Evolutionary conservation across 257 asterid species (phyloP).

Genomic region (Ophiorrhiza pumila): DNA sequence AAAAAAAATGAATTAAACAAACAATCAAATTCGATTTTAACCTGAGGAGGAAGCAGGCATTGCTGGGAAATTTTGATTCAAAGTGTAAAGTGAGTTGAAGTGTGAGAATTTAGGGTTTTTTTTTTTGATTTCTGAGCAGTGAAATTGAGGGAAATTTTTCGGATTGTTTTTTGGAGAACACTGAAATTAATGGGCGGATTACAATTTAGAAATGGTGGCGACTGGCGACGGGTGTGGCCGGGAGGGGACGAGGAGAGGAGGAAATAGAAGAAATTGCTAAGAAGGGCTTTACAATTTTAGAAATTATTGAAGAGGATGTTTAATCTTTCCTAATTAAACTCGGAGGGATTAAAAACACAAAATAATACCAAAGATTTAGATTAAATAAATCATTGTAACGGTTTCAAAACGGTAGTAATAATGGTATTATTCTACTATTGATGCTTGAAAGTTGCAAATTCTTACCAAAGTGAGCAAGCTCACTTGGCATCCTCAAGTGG

Average conservation of each 20-base stretch:
- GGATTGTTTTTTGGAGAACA: background rate
- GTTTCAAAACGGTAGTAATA: no score
- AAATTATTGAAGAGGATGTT: background rate
- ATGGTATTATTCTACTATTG: no score
- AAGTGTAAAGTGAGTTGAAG: background rate
- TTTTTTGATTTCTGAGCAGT: background rate
- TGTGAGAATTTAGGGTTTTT: background rate
- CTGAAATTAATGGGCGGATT: background rate
- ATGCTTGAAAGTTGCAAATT: no score
- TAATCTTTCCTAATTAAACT: background rate
- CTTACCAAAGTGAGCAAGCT: no score
- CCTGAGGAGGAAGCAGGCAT: constrained; percentile 99
- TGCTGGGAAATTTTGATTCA: constrained; percentile 39
- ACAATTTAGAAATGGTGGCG: background rate
- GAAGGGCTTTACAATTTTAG: constrained; percentile 3
- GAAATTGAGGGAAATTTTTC: background rate
- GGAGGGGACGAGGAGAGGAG: background rate
- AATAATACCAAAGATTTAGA: no score
- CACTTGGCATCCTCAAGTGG: no score
- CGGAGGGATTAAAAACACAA: no score
- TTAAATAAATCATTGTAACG: no score
- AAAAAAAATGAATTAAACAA: background rate
- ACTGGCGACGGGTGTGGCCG: constrained; percentile 8
- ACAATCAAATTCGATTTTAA: constrained; percentile 9
- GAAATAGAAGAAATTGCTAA: background rate